Evolutionary conservation across 345 rosid species (phyloP), one percentile per base, ranked within the genome.

Genomic region (Lepidium africanum): DNA sequence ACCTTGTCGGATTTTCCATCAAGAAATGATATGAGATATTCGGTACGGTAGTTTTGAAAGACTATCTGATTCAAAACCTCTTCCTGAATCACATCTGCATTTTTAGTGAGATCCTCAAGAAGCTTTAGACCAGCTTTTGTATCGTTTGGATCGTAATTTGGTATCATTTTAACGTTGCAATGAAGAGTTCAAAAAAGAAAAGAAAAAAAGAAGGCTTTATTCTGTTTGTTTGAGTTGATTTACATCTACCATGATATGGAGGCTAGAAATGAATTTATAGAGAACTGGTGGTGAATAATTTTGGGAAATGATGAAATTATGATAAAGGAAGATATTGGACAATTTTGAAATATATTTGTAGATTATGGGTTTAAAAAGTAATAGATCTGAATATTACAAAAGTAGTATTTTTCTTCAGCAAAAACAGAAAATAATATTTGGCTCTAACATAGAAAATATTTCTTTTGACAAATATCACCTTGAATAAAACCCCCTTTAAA

Each of bases 101-200:
- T 81, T 56, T 65, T 58, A n/a, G 97, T 86, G 65, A 91, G 76
- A 57, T 87, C 86, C 70, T 89, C 97, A 27, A 89, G 77, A 61
- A 89, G 70, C 78, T 78, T 75, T 62, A 89, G 73, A 40, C 94
- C 97, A 9, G 84, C 81, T 71, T 89, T 86, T 2, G 65, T 74
- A 76, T 87, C 91, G 14, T 82, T 81, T 37, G 90, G 92, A 74
- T 91, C 94, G 55, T 16, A 87, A 69, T 67, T 73, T 23, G 83
- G 87, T 75, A 89, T 79, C 94, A 85, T 84, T 72, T 25, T 25
- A 3, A 25, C 27, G 27, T 25, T 25, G 2, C 27, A 25, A 25
- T 25, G 27, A 25, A 25, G 27, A 25, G 4, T 25, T 25, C 27
- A 3, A 25, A 25, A 25, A 25, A 25, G 50, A 25, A 25, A 25